Evolutionary conservation across 2,329 filamentous ascomycete genomes (phyloP).

Genomic region (Microsporum audouinii): DNA sequence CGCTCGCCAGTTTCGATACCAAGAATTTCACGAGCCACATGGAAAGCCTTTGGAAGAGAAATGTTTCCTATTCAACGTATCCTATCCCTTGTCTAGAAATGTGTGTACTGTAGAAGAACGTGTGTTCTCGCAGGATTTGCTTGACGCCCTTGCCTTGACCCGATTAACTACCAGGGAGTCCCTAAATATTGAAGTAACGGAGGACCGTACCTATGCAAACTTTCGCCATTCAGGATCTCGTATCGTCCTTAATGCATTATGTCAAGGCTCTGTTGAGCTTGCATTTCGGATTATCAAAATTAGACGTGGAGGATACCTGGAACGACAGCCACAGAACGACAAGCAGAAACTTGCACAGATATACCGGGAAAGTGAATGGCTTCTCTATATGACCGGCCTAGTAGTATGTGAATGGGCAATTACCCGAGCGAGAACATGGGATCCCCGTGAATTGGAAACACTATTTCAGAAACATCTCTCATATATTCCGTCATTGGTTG

Average conservation of each 20-base stretch:
- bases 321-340: conserved; percentile 24
- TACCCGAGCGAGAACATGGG: conserved; percentile 23
- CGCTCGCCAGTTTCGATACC: conserved; percentile 25
- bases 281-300: conserved; percentile 29
- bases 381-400: conserved; percentile 30
- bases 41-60: conserved; percentile 23
- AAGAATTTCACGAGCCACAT: conserved; percentile 25
- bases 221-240: conserved; percentile 25
- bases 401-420: conserved; percentile 32
- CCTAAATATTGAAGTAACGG: conserved; percentile 24
- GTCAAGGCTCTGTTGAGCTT: conserved; percentile 33
- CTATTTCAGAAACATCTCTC: conserved; percentile 24
- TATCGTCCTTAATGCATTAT: conserved; percentile 29
- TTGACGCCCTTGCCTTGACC: conserved; percentile 33
- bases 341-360: conserved; percentile 33
- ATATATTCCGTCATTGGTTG: conserved; percentile 19
- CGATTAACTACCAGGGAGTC: conserved; percentile 33
- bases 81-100: conserved; percentile 30
- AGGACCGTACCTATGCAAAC: conserved; percentile 23
- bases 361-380: conserved; percentile 34
- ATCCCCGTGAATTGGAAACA: conserved; percentile 19
- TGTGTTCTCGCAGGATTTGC: conserved; percentile 34
- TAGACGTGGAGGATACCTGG: conserved; percentile 19
- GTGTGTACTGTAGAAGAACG: conserved; percentile 28
- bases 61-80: conserved; percentile 37